These are phyloP conservation scores for Moricandia arvensis DNA, from an alignment of 345 rosid species.

Conservation along the genomic window DNA sequence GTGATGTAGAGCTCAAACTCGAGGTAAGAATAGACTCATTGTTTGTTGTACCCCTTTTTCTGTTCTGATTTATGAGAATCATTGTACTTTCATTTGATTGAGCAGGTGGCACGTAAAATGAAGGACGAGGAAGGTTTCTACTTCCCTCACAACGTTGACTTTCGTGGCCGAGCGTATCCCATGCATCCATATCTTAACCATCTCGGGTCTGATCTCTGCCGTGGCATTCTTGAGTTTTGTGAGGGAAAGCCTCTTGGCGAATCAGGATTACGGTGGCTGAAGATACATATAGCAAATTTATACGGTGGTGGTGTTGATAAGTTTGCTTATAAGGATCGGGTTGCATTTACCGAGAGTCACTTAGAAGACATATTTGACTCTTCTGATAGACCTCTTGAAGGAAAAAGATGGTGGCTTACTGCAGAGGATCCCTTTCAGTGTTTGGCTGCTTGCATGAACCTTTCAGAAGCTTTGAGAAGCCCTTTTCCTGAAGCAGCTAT, in stretches of 20 bases:
- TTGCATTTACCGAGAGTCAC: slow-evolving; percentile 84
- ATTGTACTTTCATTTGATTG: slow-evolving; percentile 34
- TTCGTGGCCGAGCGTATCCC: slow-evolving; percentile 98
- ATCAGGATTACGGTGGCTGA: slow-evolving; percentile 87
- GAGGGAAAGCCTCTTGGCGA: slow-evolving; percentile 91
- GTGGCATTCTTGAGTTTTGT: slow-evolving; percentile 92
- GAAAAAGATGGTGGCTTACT: slow-evolving; percentile 89
- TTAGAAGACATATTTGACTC: slow-evolving; percentile 88
- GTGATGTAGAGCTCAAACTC: slow-evolving; percentile 90
- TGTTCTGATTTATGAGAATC: slow-evolving; percentile 17
- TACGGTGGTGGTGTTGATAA: slow-evolving; percentile 97
- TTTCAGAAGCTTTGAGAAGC: slow-evolving; percentile 90
- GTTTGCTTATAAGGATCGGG: slow-evolving; percentile 72
- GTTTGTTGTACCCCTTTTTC: slow-evolving; percentile 4
- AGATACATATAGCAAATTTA: slow-evolving; percentile 93
- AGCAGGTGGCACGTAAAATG: slow-evolving; percentile 93
- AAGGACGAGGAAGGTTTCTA: slow-evolving; percentile 92
- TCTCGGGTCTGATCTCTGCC: slow-evolving; percentile 97
- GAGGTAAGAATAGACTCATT: slow-evolving; percentile 59
- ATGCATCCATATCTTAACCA: slow-evolving; percentile 98
- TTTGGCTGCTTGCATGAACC: slow-evolving; percentile 84
- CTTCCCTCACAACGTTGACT: slow-evolving; percentile 95
- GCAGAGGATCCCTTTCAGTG: slow-evolving; percentile 99
- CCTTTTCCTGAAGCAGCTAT: slow-evolving; percentile 64
- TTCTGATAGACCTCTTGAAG: slow-evolving; percentile 93